Base-by-base conservation (phyloP, 164 flowering plant species). In the Macadamia tetraphylla region DNA sequence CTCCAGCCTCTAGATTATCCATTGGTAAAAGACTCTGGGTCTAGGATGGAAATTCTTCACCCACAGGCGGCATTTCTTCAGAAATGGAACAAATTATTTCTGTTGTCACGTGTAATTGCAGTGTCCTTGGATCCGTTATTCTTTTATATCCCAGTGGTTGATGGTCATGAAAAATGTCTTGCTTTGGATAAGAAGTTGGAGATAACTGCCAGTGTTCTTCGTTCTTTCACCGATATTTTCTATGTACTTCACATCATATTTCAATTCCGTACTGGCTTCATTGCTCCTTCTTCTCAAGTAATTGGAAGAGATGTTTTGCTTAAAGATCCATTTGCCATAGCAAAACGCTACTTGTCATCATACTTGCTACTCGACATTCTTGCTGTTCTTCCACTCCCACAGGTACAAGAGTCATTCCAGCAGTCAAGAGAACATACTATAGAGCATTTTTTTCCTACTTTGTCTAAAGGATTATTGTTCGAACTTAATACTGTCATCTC, bases 351-450 rank as follows among this genome's bases (percentile, higher is more conserved):
- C 74, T 43, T 91, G 68, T 71, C 82, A 53, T 81, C 93, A 4
- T 85, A 85, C 81, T 91, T 94, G 77, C 66, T 89, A 6, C 78
- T 91, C 62, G 98, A 94, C 75, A 81, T 94, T 71, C 89, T 94
- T 64, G 89, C 98, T 0, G 90, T 88, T 53, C 96, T 94, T 76
- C 98, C 98, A 7, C 85, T 94, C 15, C 98, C 98, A 32, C 98
- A 94, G 93, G 98, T 91, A 71, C 60, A 31, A 9, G n/a, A 71
- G 29, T 46, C 55, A 40, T 63, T 65, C 51, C 23, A 40, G 11
- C 56, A 30, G n/a, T 12, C 35, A 23, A 48, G 1, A 46, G 13
- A 46, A 46, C 3, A 35, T 35, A 35, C 40, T 35, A 35, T 35
- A 35, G 40, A 35, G 40, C 40, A 35, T 23, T 35, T 35, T 35